A percentile compares a stretch with the other conserved stretches of the same genome.
Evolutionary conservation across 2,329 filamentous ascomycete species (phyloP).

Genomic region (Ceratocystis destructans): DNA sequence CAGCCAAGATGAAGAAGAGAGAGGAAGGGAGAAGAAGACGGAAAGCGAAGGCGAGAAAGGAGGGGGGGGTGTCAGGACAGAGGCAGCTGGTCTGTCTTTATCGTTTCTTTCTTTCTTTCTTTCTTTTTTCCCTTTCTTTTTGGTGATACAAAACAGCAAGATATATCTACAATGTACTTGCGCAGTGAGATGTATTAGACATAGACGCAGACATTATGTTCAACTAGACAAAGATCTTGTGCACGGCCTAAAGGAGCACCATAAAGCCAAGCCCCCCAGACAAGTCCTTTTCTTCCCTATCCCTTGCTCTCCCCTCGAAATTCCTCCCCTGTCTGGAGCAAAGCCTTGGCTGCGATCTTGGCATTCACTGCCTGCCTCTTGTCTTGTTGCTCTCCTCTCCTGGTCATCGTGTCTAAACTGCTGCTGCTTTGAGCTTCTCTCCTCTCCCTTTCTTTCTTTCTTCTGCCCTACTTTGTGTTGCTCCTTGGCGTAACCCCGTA

Average conservation of each 20-base stretch:
- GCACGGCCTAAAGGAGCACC: no score
- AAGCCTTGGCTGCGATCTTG: background rate
- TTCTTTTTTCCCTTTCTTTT: background rate
- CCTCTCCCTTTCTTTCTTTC: background rate
- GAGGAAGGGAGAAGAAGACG: background rate
- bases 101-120: background rate
- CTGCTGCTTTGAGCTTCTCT: background rate
- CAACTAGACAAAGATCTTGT: no score
- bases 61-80: background rate
- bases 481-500: no score
- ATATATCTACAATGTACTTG: no score
- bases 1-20: conserved; percentile 10
- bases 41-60: background rate
- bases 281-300: background rate
- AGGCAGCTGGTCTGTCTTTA: background rate
- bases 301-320: background rate
- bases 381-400: background rate
- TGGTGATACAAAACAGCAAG: background rate
- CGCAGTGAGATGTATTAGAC: no score
- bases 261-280: no score
- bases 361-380: background rate
- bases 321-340: background rate
- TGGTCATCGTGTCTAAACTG: background rate
- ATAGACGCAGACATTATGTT: no score
- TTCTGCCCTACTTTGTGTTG: background rate